Percentiles rank a stretch among this genome's conserved stretches.
Evolutionary conservation across 2,329 filamentous ascomycete genomes (phyloP).

Genomic region (Colletotrichum sp.): DNA sequence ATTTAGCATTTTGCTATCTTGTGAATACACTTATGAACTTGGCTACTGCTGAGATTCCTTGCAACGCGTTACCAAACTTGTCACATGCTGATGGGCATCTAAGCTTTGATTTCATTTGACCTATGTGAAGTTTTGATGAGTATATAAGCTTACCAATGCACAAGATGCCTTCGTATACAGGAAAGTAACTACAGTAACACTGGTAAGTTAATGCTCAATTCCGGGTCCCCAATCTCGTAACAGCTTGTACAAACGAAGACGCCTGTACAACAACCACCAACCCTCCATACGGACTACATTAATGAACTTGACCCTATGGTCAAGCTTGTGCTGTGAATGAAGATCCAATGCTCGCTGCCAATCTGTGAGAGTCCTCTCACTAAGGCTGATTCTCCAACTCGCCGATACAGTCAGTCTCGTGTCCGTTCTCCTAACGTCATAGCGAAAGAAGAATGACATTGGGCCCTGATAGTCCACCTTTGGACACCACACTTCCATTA

Average conservation of each 20-base stretch:
- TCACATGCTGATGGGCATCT: not conserved
- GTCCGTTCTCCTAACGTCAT: not conserved
- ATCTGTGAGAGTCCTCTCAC: rapidly evolving
- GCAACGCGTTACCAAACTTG: not conserved
- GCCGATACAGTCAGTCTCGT: not conserved
- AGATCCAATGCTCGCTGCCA: not conserved
- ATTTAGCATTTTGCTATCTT: not conserved
- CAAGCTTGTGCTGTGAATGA: not conserved
- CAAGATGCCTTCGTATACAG: not conserved
- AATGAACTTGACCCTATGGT: not conserved
- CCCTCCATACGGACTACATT: too few relatives aligned
- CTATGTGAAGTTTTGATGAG: not conserved
- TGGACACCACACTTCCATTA: not conserved
- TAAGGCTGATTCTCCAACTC: not conserved
- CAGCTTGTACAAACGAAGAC: not conserved
- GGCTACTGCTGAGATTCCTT: not conserved
- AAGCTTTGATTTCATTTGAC: not conserved
- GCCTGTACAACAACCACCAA: too few relatives aligned
- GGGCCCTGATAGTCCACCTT: not conserved
- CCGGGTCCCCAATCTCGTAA: not conserved
- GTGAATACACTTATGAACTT: not conserved
- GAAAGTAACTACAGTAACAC: not conserved
- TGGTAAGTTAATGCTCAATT: not conserved
- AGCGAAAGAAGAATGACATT: not conserved
- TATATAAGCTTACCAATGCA: not conserved